Conservation (phyloP, 2,329 filamentous ascomycete genomes). For the Aphanoascus verrucosus region DNA sequence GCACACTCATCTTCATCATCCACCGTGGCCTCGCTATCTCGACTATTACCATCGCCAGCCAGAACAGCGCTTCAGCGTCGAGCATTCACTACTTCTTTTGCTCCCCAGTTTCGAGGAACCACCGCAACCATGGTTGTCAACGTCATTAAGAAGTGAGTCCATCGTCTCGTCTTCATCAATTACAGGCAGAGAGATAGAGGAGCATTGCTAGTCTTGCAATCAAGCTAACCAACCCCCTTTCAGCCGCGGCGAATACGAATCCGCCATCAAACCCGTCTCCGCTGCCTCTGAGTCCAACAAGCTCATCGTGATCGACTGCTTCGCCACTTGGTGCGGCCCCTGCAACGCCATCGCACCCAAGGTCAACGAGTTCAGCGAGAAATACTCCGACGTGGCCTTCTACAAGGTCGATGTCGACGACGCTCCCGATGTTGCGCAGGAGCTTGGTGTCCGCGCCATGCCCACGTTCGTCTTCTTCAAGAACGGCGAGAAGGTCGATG, state of each 20-base stretch:
- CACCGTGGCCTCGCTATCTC: constrained; percentile 7
- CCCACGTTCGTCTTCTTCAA: constrained; percentile 35
- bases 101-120: constrained; percentile 36
- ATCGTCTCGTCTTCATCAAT: background rate
- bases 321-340: constrained; percentile 48
- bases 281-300: constrained; percentile 40
- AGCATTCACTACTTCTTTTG: constrained; percentile 23
- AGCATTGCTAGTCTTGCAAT: background rate
- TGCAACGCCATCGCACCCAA: constrained; percentile 46
- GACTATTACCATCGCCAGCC: constrained; percentile 10
- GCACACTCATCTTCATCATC: constrained; percentile 14
- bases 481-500: constrained; percentile 27
- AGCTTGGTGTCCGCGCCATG: constrained; percentile 42
- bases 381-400: constrained; percentile 42
- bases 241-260: constrained; percentile 31
- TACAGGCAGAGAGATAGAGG: background rate
- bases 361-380: constrained; percentile 42
- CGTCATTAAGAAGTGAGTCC: constrained; percentile 32
- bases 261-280: constrained; percentile 39
- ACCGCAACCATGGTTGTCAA: constrained; percentile 39
- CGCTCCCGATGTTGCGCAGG: constrained; percentile 40
- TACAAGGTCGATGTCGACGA: constrained; percentile 48
- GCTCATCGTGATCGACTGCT: constrained; percentile 46
- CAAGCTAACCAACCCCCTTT: background rate
- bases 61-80: constrained; percentile 15